phyloP scores from a whole-genome alignment of 768 basidiomycete genomes.

The Cantharellus anzutake region DNA sequence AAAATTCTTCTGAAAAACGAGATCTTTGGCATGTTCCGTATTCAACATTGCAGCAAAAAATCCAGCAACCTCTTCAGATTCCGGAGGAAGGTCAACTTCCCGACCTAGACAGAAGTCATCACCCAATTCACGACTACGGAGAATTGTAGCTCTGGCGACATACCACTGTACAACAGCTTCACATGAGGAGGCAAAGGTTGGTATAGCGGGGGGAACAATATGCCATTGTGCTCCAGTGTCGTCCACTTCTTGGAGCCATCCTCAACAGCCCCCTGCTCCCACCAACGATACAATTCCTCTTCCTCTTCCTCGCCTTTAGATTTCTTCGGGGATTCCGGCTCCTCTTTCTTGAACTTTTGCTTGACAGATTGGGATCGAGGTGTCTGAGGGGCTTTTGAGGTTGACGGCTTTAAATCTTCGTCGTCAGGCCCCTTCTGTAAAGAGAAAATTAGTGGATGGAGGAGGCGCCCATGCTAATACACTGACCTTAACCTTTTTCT shows the following conservation, averaged over 20 bases:
- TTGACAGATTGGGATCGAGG: conserved; percentile 22
- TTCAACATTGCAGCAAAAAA: conserved; percentile 90
- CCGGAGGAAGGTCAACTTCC: conserved; percentile 55
- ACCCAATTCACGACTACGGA: not conserved
- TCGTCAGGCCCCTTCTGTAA: not conserved
- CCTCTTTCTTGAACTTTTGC: conserved; percentile 22
- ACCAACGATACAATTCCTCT: conserved; percentile 67
- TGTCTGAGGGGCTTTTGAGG: conserved; percentile 21
- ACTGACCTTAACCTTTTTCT: not conserved
- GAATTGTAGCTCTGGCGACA: conserved; percentile 11
- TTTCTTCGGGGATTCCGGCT: not conserved
- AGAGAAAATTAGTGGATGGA: not conserved
- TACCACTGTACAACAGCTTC: conserved; percentile 93
- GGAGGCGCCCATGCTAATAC: not conserved
- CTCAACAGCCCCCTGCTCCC: conserved; percentile 53
- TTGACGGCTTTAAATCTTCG: conserved; percentile 28
- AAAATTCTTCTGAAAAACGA: conserved; percentile 83
- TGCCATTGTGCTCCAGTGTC: conserved; percentile 87
- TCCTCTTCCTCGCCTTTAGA: conserved; percentile 41
- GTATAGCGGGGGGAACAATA: conserved; percentile 92
- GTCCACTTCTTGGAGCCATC: conserved; percentile 80
- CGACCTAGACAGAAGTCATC: conserved; percentile 32
- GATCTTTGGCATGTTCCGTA: conserved; percentile 80
- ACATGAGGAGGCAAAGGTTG: conserved; percentile 61
- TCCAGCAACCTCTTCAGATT: conserved; percentile 88